Conservation (phyloP, 2,329 filamentous ascomycete genomes). For the Aspergillus bombycis region DNA sequence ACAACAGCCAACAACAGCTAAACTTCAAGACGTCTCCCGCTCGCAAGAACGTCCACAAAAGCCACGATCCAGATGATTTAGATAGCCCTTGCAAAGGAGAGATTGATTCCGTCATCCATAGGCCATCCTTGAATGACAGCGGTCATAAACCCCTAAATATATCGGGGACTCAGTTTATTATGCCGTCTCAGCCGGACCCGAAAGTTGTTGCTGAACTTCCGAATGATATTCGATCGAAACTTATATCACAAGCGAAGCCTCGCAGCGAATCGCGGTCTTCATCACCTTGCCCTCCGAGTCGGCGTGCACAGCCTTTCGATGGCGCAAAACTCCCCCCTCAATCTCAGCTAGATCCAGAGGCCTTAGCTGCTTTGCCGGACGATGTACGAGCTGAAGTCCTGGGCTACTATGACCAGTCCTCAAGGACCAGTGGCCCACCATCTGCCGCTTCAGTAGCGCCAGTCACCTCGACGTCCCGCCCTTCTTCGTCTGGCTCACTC, state of each 20-base stretch:
- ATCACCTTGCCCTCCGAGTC: constrained; percentile 40
- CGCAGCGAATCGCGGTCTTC: constrained; percentile 24
- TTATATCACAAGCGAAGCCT: constrained; percentile 62
- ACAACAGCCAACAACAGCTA: constrained; percentile 79
- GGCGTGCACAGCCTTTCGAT: constrained; percentile 21
- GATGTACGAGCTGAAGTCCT: constrained; percentile 85
- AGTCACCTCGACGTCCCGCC: constrained; percentile 56
- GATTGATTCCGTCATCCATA: constrained; percentile 32
- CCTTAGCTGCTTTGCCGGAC: constrained; percentile 79
- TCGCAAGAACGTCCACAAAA: constrained; percentile 26
- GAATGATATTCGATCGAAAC: constrained; percentile 74
- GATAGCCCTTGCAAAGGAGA: constrained; percentile 46
- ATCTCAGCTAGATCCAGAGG: constrained; percentile 82
- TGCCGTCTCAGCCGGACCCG: constrained; percentile 79
- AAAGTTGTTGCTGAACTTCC: constrained; percentile 83
- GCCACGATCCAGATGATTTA: constrained; percentile 54
- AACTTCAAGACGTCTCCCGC: constrained; percentile 62
- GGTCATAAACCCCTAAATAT: constrained; percentile 72
- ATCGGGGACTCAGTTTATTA: constrained; percentile 85
- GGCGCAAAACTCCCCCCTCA: constrained; percentile 58
- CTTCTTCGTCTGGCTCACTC: constrained; percentile 39
- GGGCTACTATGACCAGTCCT: constrained; percentile 62
- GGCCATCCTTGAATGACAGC: constrained; percentile 38
- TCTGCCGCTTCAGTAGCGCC: constrained; percentile 47
- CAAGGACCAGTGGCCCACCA: constrained; percentile 30